Base-by-base conservation (phyloP, 2,329 filamentous ascomycete species). In the Waltergamsia citrina region DNA sequence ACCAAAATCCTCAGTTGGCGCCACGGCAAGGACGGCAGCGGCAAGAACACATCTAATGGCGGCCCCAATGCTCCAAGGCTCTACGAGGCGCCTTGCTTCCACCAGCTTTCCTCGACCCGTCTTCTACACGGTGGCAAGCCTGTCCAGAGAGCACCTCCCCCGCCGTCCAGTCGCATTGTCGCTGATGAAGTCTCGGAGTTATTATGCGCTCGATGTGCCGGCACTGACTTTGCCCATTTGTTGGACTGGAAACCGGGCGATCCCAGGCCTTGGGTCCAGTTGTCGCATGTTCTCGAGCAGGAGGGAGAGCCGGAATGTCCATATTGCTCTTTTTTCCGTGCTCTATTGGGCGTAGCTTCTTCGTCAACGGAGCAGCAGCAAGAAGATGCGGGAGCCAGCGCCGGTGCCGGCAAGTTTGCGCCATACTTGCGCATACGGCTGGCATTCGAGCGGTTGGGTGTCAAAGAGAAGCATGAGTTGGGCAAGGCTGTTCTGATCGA, bases 261-360 rank as follows among this genome's bases (percentile, higher is more conserved):
- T 38, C 41, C 54, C 12, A 43, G 56, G 34, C 53, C 56, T 5
- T 60, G 57, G 57, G 51, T 60, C 18, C 44, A 49, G 6, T 43
- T 60, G 25, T 47, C 54, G 7, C 57, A 60, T 31, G 42, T 33
- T 11, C 33, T 38, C 20, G 26, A 34, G 18, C 15, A 22, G 2
- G 35, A 33, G 18, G 34, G 20, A 10, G 23, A 36, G 17, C 29
- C 32, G 12, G 37, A 40, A 4, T 60, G 56, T 33, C 56, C 56
- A n/a, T 60, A 56, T 41, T 60, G 57, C 40, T 47, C 50, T 36
- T 60, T 60, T 41, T 59, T 60, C 37, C 48, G 54, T 29, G 50
- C 54, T 32, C 41, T 60, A 41, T 48, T 59, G 15, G 52, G 50
- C 12, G 43, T 44, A 7, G n/a, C n/a, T n/a, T n/a, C n/a, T n/a